Evolutionary conservation across 1,284 basidiomycete species (phyloP), one percentile per base, ranked within the genome.

Genomic region (Cutaneotrichosporon daszewskae): DNA sequence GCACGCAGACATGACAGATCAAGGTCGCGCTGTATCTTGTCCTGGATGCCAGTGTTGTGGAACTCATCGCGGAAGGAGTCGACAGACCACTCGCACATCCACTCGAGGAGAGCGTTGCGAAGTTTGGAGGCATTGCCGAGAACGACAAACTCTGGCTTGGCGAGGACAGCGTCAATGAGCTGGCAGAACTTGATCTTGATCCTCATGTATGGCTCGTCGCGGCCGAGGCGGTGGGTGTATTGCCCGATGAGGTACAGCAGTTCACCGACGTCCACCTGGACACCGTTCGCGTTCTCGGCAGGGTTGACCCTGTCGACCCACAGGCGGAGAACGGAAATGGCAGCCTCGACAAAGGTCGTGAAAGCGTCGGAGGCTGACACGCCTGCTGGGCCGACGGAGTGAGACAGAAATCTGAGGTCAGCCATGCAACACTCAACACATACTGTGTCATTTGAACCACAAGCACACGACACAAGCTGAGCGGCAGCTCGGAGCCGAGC

Each of bases 181-280:
- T 74, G 68, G 57, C 85, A 89, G 60, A 85, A 88, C 64, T 83
- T 86, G 61, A 79, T 75, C 62, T 84, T 84, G 56, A 86, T 75
- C 6, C 85, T 79, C 40, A 78, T 74, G 1, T 78, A 75, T 4
- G 72, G 67, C 4, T 76, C 69, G 42, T 61, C 57, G 28, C 79
- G 77, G 36, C 74, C 74, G 47, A 83, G 80, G 14, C 80, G 78
- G 37, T 79, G 75, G 41, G 87, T 79, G 64, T 86, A 82, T 13
- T 73, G 73, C 0, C 81, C 81, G 28, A 90, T 72, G 1, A 79
- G 74, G 29, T 77, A 71, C 51, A 89, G 73, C 1, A 82, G 77
- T 14, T 79, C 75, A 32, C 80, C 81, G 23, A 89, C 75, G 58
- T 90, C 87, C 32, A 85, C 77, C 45, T 75, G 79, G 50, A 82